Evolutionary conservation across 768 basidiomycete species (phyloP), one percentile per base, ranked within the genome.

Genomic region (Lactarius vividus): DNA sequence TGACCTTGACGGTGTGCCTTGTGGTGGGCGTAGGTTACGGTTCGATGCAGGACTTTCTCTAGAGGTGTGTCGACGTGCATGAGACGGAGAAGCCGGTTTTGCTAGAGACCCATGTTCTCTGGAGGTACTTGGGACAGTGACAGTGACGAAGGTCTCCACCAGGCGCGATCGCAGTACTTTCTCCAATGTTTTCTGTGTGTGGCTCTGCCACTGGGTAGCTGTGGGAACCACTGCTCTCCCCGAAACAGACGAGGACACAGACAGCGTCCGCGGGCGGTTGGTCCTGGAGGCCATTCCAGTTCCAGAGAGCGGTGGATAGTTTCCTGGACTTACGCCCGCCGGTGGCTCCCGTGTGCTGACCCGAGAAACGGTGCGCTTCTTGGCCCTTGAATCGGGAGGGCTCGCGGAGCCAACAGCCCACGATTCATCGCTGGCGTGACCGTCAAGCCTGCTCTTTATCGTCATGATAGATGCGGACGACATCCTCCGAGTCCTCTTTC

Each of bases 121-220:
- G 54, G n/a, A 20, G 9, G 65, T 29, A 18, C 42, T 39, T 35
- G 68, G 42, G 61, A 87, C 76, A 37, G 79, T 78, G 52, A 92
- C 74, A 16, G 85, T 82, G 62, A 93, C 76, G 71, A 91, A 91
- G 0, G 91, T 91, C 75, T 92, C 89, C 28, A 93, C 86, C 35
- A 94, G 78, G 57, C 91, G 85, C 39, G 91, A 87, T 61, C 79
- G 77, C 13, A 94, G 81, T 16, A 92, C 83, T 70, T 81, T 88
- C 78, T 93, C 90, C 54, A 93, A 78, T 9, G 80, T 82, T 33
- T 76, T 76, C 72, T 93, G 91, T 4, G 90, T 89, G 66, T 88
- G 82, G 70, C 87, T 86, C 18, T 80, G 80, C 62, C 83, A 76
- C 56, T 83, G 15, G 75, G 69, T 42, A 72, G 73, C 58, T 74